Evolutionary conservation across 1,139 yeast species (phyloP), one percentile per base, ranked within the genome.

Genomic region (Hyphopichia buzzinii): DNA sequence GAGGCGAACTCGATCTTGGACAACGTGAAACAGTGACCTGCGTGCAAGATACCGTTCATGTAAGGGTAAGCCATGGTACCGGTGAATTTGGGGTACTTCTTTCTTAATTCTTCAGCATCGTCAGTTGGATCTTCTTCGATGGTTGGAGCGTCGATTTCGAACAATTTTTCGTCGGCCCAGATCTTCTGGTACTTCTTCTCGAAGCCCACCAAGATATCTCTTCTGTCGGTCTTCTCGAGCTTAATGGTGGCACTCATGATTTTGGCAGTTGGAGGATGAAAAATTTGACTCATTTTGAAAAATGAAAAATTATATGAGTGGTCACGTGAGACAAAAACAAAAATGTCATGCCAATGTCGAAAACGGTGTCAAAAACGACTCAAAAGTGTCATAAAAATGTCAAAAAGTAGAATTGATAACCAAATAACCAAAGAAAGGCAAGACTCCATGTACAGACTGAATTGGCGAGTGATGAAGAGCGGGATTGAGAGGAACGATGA

Each of bases 41-140:
- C 97, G 55, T 94, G 99, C 48, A 94, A 74, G 39, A 88, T 92
- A 71, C 99, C 99, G 62, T 94, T 94, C 97, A 92, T 92, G 67
- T 94, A 94, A 29, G 99, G 99, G 57, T 87, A 94, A 10, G 98
- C 98, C 97, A 94, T 90, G 35, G 96, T 84, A 16, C 88, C 79
- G 70, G 88, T 84, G 64, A 74, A 85, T 64, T 94, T 94, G 39
- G 98, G 97, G 59, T 84, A 75, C 54, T 81, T 75, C 43, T 72
- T 74, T 53, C 87, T 89, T 46, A 92, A 73, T 54, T 84, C 87
- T 35, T 83, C 96, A 37, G 75, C 64, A 40, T 78, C 74, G 36
- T 77, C 72, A 31, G 72, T 74, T 35, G 83, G 79, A 39, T 66
- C 72, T 48, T 84, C 92, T 34, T 77, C 84, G 35, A 77, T 50